phyloP scores from a whole-genome alignment of 2,329 filamentous ascomycete genomes.

The Triangularia verruculosa region DNA sequence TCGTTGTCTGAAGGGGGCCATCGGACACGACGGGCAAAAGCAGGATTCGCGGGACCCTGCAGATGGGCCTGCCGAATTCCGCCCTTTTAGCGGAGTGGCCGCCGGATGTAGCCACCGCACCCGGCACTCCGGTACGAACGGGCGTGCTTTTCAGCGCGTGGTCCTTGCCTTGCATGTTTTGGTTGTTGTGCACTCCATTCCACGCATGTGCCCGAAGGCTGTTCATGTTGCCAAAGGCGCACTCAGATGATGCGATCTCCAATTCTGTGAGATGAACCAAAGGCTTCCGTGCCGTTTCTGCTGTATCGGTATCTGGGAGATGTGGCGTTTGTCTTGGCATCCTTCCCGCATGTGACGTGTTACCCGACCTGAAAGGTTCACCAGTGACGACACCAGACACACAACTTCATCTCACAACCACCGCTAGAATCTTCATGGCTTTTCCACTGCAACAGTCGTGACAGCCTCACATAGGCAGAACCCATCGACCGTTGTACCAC shows the following conservation, averaged over 20 bases:
- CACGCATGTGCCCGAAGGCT: background rate
- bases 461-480: background rate
- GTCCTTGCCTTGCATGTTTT: background rate
- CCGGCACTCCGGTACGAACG: background rate
- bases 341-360: conserved; percentile 7
- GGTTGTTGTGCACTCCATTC: background rate
- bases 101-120: background rate
- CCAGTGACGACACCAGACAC: conserved; percentile 1
- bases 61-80: background rate
- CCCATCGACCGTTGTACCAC: background rate
- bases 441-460: background rate
- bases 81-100: background rate
- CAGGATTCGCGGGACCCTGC: background rate
- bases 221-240: background rate
- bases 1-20: background rate
- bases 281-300: background rate
- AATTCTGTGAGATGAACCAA: background rate
- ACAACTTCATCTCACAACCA: background rate
- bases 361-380: background rate
- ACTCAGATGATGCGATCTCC: background rate
- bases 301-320: background rate
- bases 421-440: background rate
- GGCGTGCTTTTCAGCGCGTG: background rate
- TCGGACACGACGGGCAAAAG: background rate
- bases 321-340: conserved; percentile 8